Evolutionary conservation across 1,139 yeast species (phyloP).

Genomic region (Geotrichum bryndzae): DNA sequence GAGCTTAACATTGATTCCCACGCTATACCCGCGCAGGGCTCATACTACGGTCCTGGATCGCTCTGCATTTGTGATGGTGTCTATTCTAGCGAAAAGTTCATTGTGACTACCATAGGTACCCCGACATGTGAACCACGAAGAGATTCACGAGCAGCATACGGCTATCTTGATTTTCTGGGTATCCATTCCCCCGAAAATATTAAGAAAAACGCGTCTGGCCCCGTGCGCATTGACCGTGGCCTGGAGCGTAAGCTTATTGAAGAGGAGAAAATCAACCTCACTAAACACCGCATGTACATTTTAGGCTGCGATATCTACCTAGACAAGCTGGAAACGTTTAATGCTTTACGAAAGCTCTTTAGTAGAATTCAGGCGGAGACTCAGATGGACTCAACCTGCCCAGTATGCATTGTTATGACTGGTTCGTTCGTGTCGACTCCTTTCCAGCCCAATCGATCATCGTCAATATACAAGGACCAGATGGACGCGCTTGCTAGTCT

Average conservation of each 20-base stretch:
- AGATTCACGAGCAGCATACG: constrained; percentile 60
- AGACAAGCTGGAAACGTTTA: constrained; percentile 53
- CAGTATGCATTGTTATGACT: constrained; percentile 53
- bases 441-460: constrained; percentile 45
- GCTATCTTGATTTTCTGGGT: constrained; percentile 75
- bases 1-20: constrained; percentile 56
- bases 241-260: constrained; percentile 50
- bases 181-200: constrained; percentile 41
- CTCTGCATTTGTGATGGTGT: constrained; percentile 81
- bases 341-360: constrained; percentile 58
- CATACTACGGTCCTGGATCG: constrained; percentile 74
- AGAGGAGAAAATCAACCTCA: constrained; percentile 48
- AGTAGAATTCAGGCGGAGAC: constrained; percentile 42
- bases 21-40: constrained; percentile 57
- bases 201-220: constrained; percentile 21
- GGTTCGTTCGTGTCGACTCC: constrained; percentile 74
- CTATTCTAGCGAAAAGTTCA: constrained; percentile 61
- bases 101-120: constrained; percentile 72
- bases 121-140: constrained; percentile 84
- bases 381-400: constrained; percentile 39
- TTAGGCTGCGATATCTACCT: constrained; percentile 70
- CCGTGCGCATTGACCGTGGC: constrained; percentile 39
- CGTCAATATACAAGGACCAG: constrained; percentile 55
- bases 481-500: constrained; percentile 67
- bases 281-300: constrained; percentile 55